Base-by-base conservation (phyloP, 2,329 filamentous ascomycete species). In the Chrysoporthe cubensis region DNA sequence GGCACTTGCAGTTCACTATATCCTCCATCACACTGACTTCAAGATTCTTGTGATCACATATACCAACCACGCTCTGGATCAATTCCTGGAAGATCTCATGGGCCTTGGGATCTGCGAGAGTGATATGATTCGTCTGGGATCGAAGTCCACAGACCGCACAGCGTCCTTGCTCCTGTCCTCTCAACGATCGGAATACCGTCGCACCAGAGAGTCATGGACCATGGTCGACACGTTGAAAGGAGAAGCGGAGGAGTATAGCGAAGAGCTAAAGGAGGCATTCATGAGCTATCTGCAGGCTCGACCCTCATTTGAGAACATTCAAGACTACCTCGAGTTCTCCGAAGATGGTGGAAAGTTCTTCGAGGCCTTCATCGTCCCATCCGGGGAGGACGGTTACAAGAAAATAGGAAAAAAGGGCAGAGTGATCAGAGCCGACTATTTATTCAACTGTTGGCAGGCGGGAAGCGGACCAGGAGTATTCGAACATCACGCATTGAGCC, bases 41-140 rank as follows among this genome's bases (percentile, higher is more conserved):
- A 85, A 75, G 0, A 84, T 93, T 0, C 79, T 94, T 0, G 85
- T 94, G 0, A 75, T 91, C 1, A 88, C 86, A 37, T 93, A 88
- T 67, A 93, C 90, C 0, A 91, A 92, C 64, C 89, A 91, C 71
- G 88, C 88, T 0, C 76, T 90, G 0, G 87, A 91, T 64, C 83
- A 93, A 75, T 89, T 91, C 59, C 75, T 91, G 0, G 85, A 88
- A 68, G 90, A 93, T 52, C 75, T 92, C 0, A 77, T 88, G 3
- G 79, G 87, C 1, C 84, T 88, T 43, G 88, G 88, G 0, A 87
- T 93, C 7, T 72, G 80, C 0, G 1, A 71, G 0, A 58, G 73
- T 0, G 48, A 72, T 0, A 90, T 93, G 66, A 84, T 91, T 0
- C 84, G 91, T 0, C 79, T 93, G 0, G 91, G 91, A 0, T 84